These are phyloP conservation scores for Fusarium brevicatenulatum DNA, from an alignment of 2,329 filamentous ascomycete species.

Conservation along the genomic window DNA sequence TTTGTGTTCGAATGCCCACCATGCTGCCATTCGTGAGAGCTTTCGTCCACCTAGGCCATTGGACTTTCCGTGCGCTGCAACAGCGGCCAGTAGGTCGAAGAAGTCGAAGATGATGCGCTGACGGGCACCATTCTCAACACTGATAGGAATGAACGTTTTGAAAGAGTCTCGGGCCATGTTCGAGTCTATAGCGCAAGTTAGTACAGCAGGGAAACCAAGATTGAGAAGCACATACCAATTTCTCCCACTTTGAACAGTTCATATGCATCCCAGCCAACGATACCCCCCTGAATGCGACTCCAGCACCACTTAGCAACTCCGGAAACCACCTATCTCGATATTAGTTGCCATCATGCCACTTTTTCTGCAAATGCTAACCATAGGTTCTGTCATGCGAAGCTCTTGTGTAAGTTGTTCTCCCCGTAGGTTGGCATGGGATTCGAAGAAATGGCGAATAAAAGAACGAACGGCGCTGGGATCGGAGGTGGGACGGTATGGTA, in stretches of 20 bases:
- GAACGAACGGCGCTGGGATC: constrained; percentile 92
- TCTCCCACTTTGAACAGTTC: constrained; percentile 96
- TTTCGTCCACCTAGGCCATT: constrained; percentile 95
- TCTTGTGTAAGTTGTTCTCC: constrained; percentile 84
- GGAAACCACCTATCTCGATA: constrained; percentile 76
- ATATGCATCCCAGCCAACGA: constrained; percentile 97
- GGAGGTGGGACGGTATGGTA: constrained; percentile 93
- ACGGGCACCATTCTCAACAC: constrained; percentile 86
- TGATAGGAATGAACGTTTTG: constrained; percentile 94
- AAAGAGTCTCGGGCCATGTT: constrained; percentile 92
- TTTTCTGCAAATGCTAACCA: constrained; percentile 68
- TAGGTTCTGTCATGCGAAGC: constrained; percentile 89
- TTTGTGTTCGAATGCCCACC: constrained; percentile 97
- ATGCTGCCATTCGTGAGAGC: constrained; percentile 92
- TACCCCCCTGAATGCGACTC: constrained; percentile 88
- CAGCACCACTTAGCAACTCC: constrained; percentile 99
- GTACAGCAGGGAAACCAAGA: constrained; percentile 7
- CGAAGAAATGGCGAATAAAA: constrained; percentile 94
- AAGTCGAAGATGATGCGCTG: constrained; percentile 94
- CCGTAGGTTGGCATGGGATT: constrained; percentile 68
- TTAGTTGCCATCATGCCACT: constrained; percentile 36
- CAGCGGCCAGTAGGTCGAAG: constrained; percentile 90
- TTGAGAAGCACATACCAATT: constrained; percentile 67
- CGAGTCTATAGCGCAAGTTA: constrained; percentile 72
- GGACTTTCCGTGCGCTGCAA: constrained; percentile 90